These are phyloP conservation scores for Neurospora tetrasperma DNA, from an alignment of 495 filamentous ascomycete genomes.

Conservation along the genomic window DNA sequence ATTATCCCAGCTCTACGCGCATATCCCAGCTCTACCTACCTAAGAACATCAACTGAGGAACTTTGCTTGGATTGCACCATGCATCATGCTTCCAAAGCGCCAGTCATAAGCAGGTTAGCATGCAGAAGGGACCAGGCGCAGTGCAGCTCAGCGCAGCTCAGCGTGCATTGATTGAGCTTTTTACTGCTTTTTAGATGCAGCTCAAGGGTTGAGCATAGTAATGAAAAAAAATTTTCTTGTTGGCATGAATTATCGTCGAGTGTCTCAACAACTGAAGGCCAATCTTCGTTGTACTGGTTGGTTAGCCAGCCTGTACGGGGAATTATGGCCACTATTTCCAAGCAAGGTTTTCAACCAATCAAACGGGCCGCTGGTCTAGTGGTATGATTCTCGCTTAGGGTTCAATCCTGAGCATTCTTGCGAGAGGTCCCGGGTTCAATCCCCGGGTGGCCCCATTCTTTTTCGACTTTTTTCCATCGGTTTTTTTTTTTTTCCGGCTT, in stretches of 20 bases:
- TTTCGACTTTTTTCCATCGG: neutral
- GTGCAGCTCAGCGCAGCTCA: neutral
- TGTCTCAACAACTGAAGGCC: too few species aligned
- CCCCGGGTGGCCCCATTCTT: neutral
- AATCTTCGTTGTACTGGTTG: too few species aligned
- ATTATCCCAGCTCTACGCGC: too few species aligned
- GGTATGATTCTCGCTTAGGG: neutral
- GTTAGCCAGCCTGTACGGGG: too few species aligned
- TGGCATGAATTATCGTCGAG: too few species aligned
- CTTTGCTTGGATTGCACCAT: neutral
- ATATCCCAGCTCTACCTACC: too few species aligned
- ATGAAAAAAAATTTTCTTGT: too few species aligned
- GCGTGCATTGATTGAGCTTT: neutral
- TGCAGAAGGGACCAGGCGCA: neutral
- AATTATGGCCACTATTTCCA: too few species aligned
- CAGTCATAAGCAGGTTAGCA: neutral
- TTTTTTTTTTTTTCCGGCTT: too few species aligned
- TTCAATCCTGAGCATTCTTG: neutral
- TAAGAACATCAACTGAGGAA: neutral
- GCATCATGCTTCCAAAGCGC: neutral
- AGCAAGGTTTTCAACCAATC: neutral
- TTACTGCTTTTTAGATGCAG: neutral
- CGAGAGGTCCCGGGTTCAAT: slow-evolving; percentile 1
- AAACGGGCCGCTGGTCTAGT: neutral
- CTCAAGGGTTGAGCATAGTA: neutral